These are phyloP conservation scores for Neurospora tetraspora DNA, from an alignment of 495 filamentous ascomycete species.

Conservation along the genomic window DNA sequence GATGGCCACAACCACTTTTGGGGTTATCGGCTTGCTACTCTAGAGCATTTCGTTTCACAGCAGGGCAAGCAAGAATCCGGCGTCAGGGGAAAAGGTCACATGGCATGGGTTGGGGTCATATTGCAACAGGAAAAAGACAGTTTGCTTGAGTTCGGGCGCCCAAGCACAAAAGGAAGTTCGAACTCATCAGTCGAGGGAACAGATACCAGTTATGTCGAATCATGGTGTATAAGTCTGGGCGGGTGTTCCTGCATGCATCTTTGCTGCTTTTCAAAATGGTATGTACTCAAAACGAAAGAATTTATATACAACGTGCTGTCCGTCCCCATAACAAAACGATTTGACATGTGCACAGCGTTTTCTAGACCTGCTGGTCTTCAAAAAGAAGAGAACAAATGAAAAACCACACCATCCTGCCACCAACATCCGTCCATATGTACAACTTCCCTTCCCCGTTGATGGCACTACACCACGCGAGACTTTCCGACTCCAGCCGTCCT, in stretches of 20 bases:
- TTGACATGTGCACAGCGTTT: neutral
- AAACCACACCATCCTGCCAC: neutral
- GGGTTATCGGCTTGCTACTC: neutral
- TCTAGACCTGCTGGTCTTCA: neutral
- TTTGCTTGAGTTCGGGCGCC: neutral
- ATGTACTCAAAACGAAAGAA: neutral
- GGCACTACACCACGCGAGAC: neutral
- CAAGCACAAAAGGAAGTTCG: neutral
- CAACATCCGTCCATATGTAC: neutral
- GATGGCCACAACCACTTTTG: neutral
- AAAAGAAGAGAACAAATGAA: neutral
- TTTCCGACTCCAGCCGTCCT: neutral
- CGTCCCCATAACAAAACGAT: neutral
- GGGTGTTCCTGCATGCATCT: neutral
- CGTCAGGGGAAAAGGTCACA: neutral
- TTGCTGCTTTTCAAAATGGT: neutral
- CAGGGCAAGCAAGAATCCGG: neutral
- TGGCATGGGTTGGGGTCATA: neutral
- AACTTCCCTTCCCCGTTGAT: neutral
- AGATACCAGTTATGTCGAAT: neutral
- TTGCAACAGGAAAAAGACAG: neutral
- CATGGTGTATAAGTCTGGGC: neutral
- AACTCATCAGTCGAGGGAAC: neutral
- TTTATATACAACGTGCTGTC: neutral
- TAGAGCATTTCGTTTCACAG: neutral